A percentile compares a stretch with the other conserved stretches of the same genome.
Evolutionary conservation across 2,329 filamentous ascomycete genomes (phyloP).

Genomic region (Ceratocystis smalleyi): DNA sequence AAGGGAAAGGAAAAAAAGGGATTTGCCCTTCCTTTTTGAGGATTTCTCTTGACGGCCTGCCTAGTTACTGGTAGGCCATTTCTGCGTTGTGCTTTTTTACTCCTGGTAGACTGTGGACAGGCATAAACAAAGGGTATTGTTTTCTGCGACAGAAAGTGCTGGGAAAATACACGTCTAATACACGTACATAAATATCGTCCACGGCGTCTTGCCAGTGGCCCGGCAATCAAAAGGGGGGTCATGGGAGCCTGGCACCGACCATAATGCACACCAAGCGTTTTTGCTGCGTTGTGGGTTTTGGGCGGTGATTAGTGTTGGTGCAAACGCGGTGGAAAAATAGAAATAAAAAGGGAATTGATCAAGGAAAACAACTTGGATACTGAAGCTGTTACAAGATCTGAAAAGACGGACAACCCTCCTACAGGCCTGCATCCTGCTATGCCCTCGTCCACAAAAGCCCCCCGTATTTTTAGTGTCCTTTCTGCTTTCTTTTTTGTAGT

Average conservation of each 20-base stretch:
- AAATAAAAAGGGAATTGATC: background rate
- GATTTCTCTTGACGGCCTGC: too few relatives aligned
- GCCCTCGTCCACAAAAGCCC: too few relatives aligned
- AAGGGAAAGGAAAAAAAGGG: too few relatives aligned
- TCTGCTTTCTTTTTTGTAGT: background rate
- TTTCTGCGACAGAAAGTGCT: background rate
- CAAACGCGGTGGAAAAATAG: background rate
- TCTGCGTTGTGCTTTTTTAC: background rate
- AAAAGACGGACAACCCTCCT: background rate
- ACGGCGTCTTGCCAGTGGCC: background rate
- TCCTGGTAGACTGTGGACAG: background rate
- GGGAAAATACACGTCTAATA: background rate
- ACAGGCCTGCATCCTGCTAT: too few relatives aligned
- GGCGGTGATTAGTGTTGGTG: background rate
- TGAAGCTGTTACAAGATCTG: background rate
- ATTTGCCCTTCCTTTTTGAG: too few relatives aligned
- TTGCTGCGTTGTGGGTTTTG: background rate
- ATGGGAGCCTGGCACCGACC: background rate
- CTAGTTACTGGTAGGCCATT: too few relatives aligned
- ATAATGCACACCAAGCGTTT: background rate
- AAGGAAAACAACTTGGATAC: background rate
- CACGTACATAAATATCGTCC: background rate
- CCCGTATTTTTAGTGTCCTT: too few relatives aligned
- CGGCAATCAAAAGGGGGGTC: background rate
- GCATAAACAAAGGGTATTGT: conserved; percentile 2